These are phyloP conservation scores for Haplosporangium gracile DNA, from an alignment of 192 early-diverging fungal genomes.

Conservation along the genomic window DNA sequence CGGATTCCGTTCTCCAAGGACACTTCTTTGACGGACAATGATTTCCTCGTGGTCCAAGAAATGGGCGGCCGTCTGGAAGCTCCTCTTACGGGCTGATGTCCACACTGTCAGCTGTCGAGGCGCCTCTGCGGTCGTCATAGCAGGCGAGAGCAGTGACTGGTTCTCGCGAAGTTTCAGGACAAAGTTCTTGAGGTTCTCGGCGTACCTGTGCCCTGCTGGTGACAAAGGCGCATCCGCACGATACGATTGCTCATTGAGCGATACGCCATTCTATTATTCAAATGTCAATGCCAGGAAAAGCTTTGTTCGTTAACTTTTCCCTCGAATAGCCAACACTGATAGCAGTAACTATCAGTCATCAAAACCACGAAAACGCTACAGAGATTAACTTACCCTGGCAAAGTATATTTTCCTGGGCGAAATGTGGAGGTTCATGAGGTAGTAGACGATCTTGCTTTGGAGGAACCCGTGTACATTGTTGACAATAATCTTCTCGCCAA, in stretches of 20 bases:
- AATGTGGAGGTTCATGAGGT: slow-evolving; percentile 80
- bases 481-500: slow-evolving; percentile 83
- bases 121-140: slow-evolving; percentile 9
- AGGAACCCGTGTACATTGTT: slow-evolving; percentile 88
- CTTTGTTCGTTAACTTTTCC: background rate
- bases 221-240: slow-evolving; percentile 79
- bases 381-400: slow-evolving; percentile 58
- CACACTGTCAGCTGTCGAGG: slow-evolving; percentile 69
- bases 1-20: slow-evolving; percentile 77
- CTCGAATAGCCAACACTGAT: background rate
- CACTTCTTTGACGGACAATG: slow-evolving; percentile 72
- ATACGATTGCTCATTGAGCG: slow-evolving; percentile 75
- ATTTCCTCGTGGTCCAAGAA: slow-evolving; percentile 66
- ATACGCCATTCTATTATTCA: slow-evolving; percentile 67
- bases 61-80: slow-evolving; percentile 79
- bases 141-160: slow-evolving; percentile 4
- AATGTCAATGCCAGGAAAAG: background rate
- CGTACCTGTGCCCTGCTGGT: slow-evolving; percentile 71
- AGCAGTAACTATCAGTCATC: background rate
- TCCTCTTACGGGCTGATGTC: slow-evolving; percentile 79
- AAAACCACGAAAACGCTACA: background rate
- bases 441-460: slow-evolving; percentile 80
- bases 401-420: slow-evolving; percentile 75
- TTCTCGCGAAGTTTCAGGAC: slow-evolving; percentile 60
- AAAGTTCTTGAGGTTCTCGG: slow-evolving; percentile 73